These are phyloP conservation scores for Globisporangium nunn DNA, from an alignment of 352 stramenopile genomes.

Conservation along the genomic window DNA sequence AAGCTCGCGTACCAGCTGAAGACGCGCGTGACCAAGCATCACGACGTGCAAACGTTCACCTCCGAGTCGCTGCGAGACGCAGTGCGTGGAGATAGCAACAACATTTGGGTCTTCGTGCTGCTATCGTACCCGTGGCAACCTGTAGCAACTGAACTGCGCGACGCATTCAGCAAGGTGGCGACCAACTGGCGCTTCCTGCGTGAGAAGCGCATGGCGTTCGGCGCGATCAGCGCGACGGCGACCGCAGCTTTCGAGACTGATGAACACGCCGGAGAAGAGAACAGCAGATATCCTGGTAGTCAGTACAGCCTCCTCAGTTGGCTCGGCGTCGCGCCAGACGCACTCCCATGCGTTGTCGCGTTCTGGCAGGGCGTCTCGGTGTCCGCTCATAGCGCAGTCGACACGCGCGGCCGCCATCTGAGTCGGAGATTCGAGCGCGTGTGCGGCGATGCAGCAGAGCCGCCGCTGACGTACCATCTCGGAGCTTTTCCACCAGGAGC, in stretches of 20 bases:
- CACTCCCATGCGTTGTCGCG: conserved; percentile 25
- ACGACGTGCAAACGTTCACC: conserved; percentile 15
- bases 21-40: conserved; percentile 7
- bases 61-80: conserved; percentile 7
- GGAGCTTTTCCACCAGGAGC: not conserved
- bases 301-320: conserved; percentile 28
- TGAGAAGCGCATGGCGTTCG: conserved; percentile 21
- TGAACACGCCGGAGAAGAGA: not conserved
- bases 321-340: conserved; percentile 13
- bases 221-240: conserved; percentile 16
- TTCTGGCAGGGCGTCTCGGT: conserved; percentile 29
- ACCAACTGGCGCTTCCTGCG: conserved; percentile 31
- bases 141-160: not conserved
- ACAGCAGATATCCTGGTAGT: no score
- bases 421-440: conserved; percentile 9
- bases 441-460: conserved; percentile 5
- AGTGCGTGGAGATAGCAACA: not conserved
- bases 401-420: not conserved
- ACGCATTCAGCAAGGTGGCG: conserved; percentile 20
- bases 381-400: not conserved
- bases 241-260: conserved; percentile 3
- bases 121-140: not conserved
- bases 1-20: conserved; percentile 31
- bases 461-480: not conserved
- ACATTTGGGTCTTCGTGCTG: not conserved